A percentile compares a stretch with the other conserved stretches of the same genome.
Conservation (phyloP, 2,329 filamentous ascomycete species). For the Fusarium sp. region DNA sequence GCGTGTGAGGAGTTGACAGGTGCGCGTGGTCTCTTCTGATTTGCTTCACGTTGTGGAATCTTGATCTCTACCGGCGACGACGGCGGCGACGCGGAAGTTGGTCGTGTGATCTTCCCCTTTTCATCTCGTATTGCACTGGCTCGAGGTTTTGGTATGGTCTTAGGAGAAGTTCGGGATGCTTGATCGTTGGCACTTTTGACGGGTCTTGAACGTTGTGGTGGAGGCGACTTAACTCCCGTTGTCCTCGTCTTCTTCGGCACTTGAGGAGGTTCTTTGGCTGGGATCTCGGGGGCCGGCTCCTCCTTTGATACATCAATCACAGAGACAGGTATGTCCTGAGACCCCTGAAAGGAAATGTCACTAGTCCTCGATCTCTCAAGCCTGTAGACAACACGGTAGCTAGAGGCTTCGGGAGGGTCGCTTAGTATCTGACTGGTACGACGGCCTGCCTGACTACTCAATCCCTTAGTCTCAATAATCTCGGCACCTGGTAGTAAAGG, state of each 20-base stretch:
- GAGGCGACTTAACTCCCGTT: conserved; percentile 9
- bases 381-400: conserved; percentile 67
- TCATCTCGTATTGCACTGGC: conserved; percentile 3
- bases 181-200: conserved; percentile 8
- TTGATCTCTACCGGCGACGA: conserved; percentile 12
- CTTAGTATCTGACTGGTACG: conserved; percentile 26
- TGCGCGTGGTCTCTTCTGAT: conserved; percentile 37
- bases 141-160: conserved; percentile 1
- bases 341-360: conserved; percentile 51
- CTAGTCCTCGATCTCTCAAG: conserved; percentile 62
- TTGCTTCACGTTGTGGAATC: conserved; percentile 32
- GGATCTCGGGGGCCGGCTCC: conserved; percentile 1
- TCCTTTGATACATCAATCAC: conserved; percentile 43
- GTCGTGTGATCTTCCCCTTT: conserved; percentile 14
- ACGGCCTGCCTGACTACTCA: conserved; percentile 11
- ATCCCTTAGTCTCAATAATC: conserved; percentile 62
- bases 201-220: conserved; percentile 19
- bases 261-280: conserved; percentile 18
- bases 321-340: conserved; percentile 41
- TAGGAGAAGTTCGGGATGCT: neutral
- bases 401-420: conserved; percentile 44
- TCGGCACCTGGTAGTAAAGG: conserved; percentile 67
- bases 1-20: conserved; percentile 19
- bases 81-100: conserved; percentile 16
- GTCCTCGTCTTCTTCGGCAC: conserved; percentile 18